phyloP scores from a whole-genome alignment of 2,329 filamentous ascomycete species.

The Colletotrichum plurivorum region DNA sequence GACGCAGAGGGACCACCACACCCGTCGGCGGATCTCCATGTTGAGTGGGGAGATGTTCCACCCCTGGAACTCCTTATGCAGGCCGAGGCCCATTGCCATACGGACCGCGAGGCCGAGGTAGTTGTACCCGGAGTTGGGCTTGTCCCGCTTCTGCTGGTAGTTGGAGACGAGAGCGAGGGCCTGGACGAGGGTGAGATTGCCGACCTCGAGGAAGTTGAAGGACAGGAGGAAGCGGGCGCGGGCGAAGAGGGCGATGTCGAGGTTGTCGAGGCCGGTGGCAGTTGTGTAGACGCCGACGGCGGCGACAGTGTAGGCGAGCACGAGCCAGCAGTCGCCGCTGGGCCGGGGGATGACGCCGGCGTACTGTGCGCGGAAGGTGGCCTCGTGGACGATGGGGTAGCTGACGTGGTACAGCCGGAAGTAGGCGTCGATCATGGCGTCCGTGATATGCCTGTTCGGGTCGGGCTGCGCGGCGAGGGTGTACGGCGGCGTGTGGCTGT shows the following conservation, averaged over 20 bases:
- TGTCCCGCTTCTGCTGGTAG: slow-evolving; percentile 61
- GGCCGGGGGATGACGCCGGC: slow-evolving; percentile 49
- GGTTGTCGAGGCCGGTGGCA: slow-evolving; percentile 21
- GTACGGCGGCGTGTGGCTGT: not conserved
- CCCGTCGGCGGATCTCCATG: slow-evolving; percentile 53
- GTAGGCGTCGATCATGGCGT: slow-evolving; percentile 47
- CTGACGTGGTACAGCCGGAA: slow-evolving; percentile 32
- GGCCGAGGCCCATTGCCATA: slow-evolving; percentile 63
- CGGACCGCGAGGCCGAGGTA: slow-evolving; percentile 62
- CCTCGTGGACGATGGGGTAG: slow-evolving; percentile 34
- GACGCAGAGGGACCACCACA: slow-evolving; percentile 57
- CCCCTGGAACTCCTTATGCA: slow-evolving; percentile 59
- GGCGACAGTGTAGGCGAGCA: slow-evolving; percentile 45
- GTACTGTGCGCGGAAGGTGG: slow-evolving; percentile 33
- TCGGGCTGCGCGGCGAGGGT: slow-evolving; percentile 48
- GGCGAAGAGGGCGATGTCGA: slow-evolving; percentile 19
- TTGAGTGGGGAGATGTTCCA: slow-evolving; percentile 49
- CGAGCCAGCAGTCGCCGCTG: slow-evolving; percentile 48
- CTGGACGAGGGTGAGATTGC: slow-evolving; percentile 49
- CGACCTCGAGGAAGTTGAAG: slow-evolving; percentile 43
- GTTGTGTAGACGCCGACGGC: slow-evolving; percentile 30
- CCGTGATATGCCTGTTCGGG: slow-evolving; percentile 49
- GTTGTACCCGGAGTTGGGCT: slow-evolving; percentile 66
- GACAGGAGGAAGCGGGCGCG: slow-evolving; percentile 24
- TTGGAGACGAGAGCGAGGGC: slow-evolving; percentile 50